Evolutionary conservation across 129 eudicot genomes (phyloP).

Genomic region (Arctium minus): DNA sequence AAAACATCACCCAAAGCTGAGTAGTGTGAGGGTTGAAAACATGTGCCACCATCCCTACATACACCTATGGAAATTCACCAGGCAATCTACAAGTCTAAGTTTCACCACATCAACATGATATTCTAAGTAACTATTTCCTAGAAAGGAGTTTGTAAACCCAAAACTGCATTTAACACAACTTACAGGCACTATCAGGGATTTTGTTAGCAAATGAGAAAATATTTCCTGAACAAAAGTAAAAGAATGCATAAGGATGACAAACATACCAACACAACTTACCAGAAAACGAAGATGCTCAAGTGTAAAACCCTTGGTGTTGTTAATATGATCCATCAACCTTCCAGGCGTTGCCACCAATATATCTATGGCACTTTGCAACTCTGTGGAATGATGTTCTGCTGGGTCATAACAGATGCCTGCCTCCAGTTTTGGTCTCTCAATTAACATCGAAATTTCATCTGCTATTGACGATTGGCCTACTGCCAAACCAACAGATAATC

Average conservation of each 20-base stretch:
- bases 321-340: slow-evolving; percentile 91
- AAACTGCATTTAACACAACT: too few relatives aligned
- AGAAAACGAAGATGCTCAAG: slow-evolving; percentile 89
- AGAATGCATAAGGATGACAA: neutral
- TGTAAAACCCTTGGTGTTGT: slow-evolving; percentile 83
- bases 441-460: slow-evolving; percentile 71
- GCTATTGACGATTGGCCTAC: slow-evolving; percentile 97
- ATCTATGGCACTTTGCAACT: slow-evolving; percentile 65
- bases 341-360: slow-evolving; percentile 96
- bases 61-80: too few relatives aligned
- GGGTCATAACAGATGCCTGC: slow-evolving; percentile 69
- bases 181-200: too few relatives aligned
- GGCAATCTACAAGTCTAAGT: too few relatives aligned
- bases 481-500: slow-evolving; percentile 89
- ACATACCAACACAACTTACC: slow-evolving; percentile 37
- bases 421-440: slow-evolving; percentile 59
- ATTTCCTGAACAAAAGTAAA: too few relatives aligned
- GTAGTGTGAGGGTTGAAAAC: too few relatives aligned
- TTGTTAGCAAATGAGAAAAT: too few relatives aligned
- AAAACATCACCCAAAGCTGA: too few relatives aligned
- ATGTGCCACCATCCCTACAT: too few relatives aligned
- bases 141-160: too few relatives aligned
- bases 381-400: slow-evolving; percentile 39
- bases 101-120: too few relatives aligned
- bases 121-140: too few relatives aligned